Base-by-base conservation (phyloP, 2,329 filamentous ascomycete species). In the Fusarium cyanostomum region DNA sequence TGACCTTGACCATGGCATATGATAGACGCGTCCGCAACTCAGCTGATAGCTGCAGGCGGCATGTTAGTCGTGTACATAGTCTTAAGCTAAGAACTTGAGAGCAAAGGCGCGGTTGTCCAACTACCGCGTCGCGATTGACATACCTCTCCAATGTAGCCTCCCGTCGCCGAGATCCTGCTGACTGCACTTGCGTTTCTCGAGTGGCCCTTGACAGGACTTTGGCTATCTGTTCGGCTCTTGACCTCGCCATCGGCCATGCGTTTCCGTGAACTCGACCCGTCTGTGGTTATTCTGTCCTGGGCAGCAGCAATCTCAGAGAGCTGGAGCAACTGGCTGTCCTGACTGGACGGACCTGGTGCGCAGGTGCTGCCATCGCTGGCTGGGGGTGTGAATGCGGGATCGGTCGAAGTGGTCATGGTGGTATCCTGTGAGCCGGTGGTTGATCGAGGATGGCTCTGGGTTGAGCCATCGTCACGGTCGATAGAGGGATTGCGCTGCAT, bases 1-100 rank as follows among this genome's bases (percentile, higher is more conserved):
- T 92, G 35, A 97, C 91, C 77, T 97, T 97, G 73, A 96, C 85
- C 85, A 96, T 95, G 64, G 94, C 94, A 76, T 97, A 97, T 7
- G 92, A 92, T 26, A 98, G 84, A 70, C 92, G 90, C 46, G 92
- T 89, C 73, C 89, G 90, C 49, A 98, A 84, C 72, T 94, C 91
- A 52, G 89, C 86, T 35, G 92, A 92, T 51, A 92, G 80, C 90
- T 93, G 74, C 7, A 51, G 35, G 30, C 42, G 30, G 38, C 16
- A 61, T 66, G 57, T 69, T 61, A 67, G 62, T 64, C 57, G 28
- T 33, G 28, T 31, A 24, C 21, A 38, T 16, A 8, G 24, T n/a
- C 11, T 6, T 11, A 38, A 8, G 21, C 5, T 16, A 18, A 18
- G 6, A 5, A 39, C 4, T 15, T 21, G 24, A 21, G 6, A 34